These are phyloP conservation scores for Cytospora chrysosperma DNA, from an alignment of 2,329 filamentous ascomycete genomes.

Conservation along the genomic window DNA sequence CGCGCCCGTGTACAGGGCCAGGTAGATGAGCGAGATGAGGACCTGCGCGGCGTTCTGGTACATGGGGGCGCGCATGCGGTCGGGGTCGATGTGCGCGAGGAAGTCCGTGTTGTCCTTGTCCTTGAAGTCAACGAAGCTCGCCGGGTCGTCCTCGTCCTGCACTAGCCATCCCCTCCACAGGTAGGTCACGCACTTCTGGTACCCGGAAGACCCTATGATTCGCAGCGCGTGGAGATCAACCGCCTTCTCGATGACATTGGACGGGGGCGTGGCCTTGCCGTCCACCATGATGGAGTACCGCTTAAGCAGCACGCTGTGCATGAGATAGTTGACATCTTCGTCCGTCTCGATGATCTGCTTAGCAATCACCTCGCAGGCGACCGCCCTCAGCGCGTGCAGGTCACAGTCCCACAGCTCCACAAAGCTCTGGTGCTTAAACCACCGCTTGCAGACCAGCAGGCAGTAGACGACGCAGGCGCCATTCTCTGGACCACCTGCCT, in stretches of 20 bases:
- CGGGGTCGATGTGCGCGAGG: slow-evolving; percentile 82
- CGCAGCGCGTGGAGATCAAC: slow-evolving; percentile 87
- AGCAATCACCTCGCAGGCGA: slow-evolving; percentile 87
- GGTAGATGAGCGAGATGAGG: slow-evolving; percentile 77
- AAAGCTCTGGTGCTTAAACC: slow-evolving; percentile 76
- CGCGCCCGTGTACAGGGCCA: slow-evolving; percentile 81
- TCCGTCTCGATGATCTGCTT: slow-evolving; percentile 85
- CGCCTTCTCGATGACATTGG: slow-evolving; percentile 89
- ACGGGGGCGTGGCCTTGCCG: slow-evolving; percentile 67
- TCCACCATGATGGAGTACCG: slow-evolving; percentile 81
- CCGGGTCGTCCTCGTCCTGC: slow-evolving; percentile 89
- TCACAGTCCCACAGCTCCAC: slow-evolving; percentile 91
- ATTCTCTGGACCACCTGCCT: slow-evolving; percentile 76
- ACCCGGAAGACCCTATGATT: slow-evolving; percentile 88
- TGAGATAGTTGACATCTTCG: slow-evolving; percentile 73
- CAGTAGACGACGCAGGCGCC: slow-evolving; percentile 80
- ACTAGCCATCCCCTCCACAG: slow-evolving; percentile 96
- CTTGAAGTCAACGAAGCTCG: slow-evolving; percentile 85
- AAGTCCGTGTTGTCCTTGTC: slow-evolving; percentile 77
- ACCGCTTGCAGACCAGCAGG: slow-evolving; percentile 67
- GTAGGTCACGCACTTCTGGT: slow-evolving; percentile 91
- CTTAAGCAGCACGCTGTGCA: slow-evolving; percentile 80
- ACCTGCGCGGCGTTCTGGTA: slow-evolving; percentile 94
- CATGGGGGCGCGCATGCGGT: slow-evolving; percentile 86
- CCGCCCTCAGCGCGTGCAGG: slow-evolving; percentile 73